Evolutionary conservation across 495 filamentous ascomycete species (phyloP).

Genomic region (Aspergillus taichungensis): DNA sequence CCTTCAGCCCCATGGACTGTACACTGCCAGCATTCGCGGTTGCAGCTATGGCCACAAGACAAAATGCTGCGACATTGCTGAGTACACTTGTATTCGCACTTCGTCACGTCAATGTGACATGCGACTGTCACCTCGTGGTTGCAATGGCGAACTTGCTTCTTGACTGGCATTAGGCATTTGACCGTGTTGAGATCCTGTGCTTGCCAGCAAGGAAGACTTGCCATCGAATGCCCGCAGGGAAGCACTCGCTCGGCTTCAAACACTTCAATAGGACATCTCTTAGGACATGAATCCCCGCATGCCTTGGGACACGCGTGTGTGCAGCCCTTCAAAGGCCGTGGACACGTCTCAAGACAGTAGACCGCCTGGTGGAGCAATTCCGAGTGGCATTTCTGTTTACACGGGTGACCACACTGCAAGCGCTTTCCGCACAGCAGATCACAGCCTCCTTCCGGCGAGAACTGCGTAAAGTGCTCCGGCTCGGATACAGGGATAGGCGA

Average conservation of each 20-base stretch:
- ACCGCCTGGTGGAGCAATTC: conserved; percentile 53
- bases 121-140: conserved; percentile 40
- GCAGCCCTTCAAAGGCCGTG: conserved; percentile 46
- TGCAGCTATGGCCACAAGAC: conserved; percentile 56
- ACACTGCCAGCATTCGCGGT: conserved; percentile 42
- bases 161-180: conserved; percentile 29
- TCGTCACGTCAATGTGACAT: conserved; percentile 40
- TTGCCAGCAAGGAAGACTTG: conserved; percentile 43
- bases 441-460: conserved; percentile 69
- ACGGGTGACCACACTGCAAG: conserved; percentile 65
- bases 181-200: conserved; percentile 30
- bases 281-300: conserved; percentile 54
- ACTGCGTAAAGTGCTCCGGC: conserved; percentile 52
- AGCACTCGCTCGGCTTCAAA: conserved; percentile 31
- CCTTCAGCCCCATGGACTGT: conserved; percentile 16
- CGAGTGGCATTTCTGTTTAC: conserved; percentile 63
- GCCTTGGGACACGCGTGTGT: conserved; percentile 49
- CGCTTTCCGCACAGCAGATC: conserved; percentile 46
- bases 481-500: conserved; percentile 44
- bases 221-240: conserved; percentile 50
- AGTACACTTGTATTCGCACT: conserved; percentile 32
- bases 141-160: conserved; percentile 42
- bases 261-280: conserved; percentile 35
- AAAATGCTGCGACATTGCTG: conserved; percentile 36
- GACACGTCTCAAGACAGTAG: conserved; percentile 53